These are phyloP conservation scores for Jackrogersella minutella DNA, from an alignment of 495 filamentous ascomycete species.

Conservation along the genomic window DNA sequence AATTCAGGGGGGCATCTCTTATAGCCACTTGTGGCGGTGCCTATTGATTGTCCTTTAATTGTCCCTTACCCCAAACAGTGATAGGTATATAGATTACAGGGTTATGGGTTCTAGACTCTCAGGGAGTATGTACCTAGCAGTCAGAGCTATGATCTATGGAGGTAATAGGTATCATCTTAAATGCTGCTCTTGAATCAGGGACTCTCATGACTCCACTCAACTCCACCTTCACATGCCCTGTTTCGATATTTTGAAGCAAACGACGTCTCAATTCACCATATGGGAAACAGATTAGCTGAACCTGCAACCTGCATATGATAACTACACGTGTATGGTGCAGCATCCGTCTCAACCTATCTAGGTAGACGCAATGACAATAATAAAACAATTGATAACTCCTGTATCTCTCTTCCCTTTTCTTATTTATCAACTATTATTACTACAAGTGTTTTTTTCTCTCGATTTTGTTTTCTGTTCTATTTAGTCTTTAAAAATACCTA, in stretches of 20 bases:
- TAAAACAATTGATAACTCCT: not conserved
- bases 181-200: too few species aligned
- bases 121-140: too few species aligned
- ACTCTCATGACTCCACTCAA: constrained; percentile 15
- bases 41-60: too few species aligned
- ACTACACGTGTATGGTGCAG: constrained; percentile 30
- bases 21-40: too few species aligned
- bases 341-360: constrained; percentile 12
- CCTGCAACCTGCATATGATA: constrained; percentile 10
- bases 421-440: not conserved
- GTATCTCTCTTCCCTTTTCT: too few species aligned
- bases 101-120: not conserved
- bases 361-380: constrained; percentile 1
- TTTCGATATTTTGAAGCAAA: constrained; percentile 32
- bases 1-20: too few species aligned
- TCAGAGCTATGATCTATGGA: too few species aligned
- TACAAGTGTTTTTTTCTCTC: too few species aligned
- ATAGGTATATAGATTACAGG: too few species aligned
- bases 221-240: constrained; percentile 36
- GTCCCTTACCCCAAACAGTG: too few species aligned
- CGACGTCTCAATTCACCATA: constrained; percentile 33
- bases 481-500: not conserved
- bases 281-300: constrained; percentile 15
- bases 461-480: not conserved
- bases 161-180: too few species aligned